Conservation (phyloP, 2,329 filamentous ascomycete species). For the Hypoxylon sp. region DNA sequence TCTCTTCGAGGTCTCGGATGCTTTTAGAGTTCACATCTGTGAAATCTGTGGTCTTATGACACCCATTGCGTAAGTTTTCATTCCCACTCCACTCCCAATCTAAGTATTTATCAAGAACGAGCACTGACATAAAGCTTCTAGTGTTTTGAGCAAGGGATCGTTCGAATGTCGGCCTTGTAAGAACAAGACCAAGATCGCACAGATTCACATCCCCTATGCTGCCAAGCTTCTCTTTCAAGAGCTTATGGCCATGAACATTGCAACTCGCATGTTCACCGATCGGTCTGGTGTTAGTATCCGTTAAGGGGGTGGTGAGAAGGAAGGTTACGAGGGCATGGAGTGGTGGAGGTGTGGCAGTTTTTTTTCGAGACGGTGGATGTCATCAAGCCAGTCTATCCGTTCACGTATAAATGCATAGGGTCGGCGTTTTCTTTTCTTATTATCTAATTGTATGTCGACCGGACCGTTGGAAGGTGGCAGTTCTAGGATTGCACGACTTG, state of each 20-base stretch:
- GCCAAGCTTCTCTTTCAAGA: slow-evolving; percentile 99
- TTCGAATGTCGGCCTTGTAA: slow-evolving; percentile 98
- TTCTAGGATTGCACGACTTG: slow-evolving; percentile 26
- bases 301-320: slow-evolving; percentile 54
- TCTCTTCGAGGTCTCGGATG: slow-evolving; percentile 96
- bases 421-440: slow-evolving; percentile 45
- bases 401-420: slow-evolving; percentile 45
- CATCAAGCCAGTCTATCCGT: background rate
- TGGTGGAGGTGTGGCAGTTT: background rate
- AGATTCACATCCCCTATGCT: slow-evolving; percentile 97
- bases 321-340: background rate
- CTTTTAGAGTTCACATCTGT: slow-evolving; percentile 97
- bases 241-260: slow-evolving; percentile 98
- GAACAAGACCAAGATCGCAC: slow-evolving; percentile 99
- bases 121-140: slow-evolving; percentile 61
- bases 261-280: slow-evolving; percentile 95
- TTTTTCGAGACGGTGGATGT: slow-evolving; percentile 4
- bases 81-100: slow-evolving; percentile 20
- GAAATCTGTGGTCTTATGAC: slow-evolving; percentile 99
- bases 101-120: slow-evolving; percentile 4
- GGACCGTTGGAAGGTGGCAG: slow-evolving; percentile 10
- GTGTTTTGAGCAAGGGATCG: slow-evolving; percentile 93
- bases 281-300: slow-evolving; percentile 81
- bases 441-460: slow-evolving; percentile 3
- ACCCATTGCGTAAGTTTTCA: slow-evolving; percentile 88